Base-by-base conservation (phyloP, 1,284 basidiomycete genomes). In the Porogramme epimiltina region DNA sequence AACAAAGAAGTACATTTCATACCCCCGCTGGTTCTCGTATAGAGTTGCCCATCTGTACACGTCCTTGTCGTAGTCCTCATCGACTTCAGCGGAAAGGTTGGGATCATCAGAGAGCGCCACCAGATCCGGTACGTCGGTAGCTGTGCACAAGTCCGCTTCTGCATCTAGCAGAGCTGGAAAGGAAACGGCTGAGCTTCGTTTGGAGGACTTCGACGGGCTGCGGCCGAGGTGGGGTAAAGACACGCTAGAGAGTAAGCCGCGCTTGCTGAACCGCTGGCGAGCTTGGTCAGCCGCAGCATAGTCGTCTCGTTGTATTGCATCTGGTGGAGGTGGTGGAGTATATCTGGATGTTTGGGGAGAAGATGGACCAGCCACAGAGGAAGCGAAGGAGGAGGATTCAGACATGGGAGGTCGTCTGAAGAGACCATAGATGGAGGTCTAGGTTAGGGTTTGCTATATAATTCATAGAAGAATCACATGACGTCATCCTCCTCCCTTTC, bases 21-120 rank as follows among this genome's bases (percentile, higher is more conserved):
- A 89, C 89, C 89, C 89, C 66, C 89, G 73, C 67, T 92, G 89
- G 63, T 92, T 90, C 68, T 91, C 83, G 57, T 82, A 81, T n/a
- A 91, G 62, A 15, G 87, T 67, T 8, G 85, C 89, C 90, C 90
- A 92, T 65, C 79, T 75, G 64, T 87, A 91, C 8, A 77, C 68
- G 61, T 84, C 82, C 41, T 70, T 65, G 53, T 73, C 64, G 28
- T 73, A 66, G 42, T 72, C 63, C 42, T 70, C 65, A 33, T 63
- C 62, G 22, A 60, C 57, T 26, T 44, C 54, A 6, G 51, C 41
- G 18, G 49, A 49, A 22, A 31, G n/a, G 31, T n/a, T 46, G 15
- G 40, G 18, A 4, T 42, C 43, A 3, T 53, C 55, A 3, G 49
- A 33, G 4, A 56, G 46, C 13, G 39, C 34, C 1, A 60, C 58